Percentiles rank a stretch among this genome's conserved stretches.
phyloP scores from a whole-genome alignment of 1,139 yeast species.

The Zygoascus meyerae region DNA sequence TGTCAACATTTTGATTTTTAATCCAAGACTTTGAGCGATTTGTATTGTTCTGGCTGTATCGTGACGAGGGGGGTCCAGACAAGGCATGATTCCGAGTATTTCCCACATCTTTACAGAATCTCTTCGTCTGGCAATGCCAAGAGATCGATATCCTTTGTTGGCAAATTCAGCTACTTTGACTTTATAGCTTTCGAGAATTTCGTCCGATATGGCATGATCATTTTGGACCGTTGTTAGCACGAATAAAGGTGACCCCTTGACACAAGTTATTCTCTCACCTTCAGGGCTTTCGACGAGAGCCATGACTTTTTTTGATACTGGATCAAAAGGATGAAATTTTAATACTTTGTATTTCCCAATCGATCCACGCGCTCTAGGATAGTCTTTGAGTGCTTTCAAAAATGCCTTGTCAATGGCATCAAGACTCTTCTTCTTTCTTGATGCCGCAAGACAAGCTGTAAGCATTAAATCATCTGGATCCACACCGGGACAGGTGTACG shows the following conservation, averaged over 20 bases:
- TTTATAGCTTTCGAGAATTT: constrained; percentile 57
- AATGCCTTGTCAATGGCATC: constrained; percentile 98
- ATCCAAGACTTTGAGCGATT: constrained; percentile 62
- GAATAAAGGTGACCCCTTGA: constrained; percentile 69
- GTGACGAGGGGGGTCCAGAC: constrained; percentile 72
- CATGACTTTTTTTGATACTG: constrained; percentile 66
- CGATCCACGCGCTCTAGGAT: constrained; percentile 54
- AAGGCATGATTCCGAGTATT: constrained; percentile 67
- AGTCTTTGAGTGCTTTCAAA: constrained; percentile 69
- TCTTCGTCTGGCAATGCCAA: constrained; percentile 70
- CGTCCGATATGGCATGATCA: constrained; percentile 60
- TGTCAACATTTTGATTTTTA: constrained; percentile 65
- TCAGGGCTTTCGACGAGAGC: constrained; percentile 64
- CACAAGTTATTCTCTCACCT: constrained; percentile 63
- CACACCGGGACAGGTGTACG: constrained; percentile 99
- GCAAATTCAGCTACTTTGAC: constrained; percentile 69
- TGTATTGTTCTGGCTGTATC: constrained; percentile 64
- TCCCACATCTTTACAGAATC: constrained; percentile 46
- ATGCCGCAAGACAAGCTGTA: constrained; percentile 97
- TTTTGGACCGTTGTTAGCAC: constrained; percentile 65
- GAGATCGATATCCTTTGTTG: constrained; percentile 67
- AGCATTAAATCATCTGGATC: constrained; percentile 95
- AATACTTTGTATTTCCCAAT: constrained; percentile 60
- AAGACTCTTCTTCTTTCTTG: constrained; percentile 98
- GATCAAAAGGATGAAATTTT: constrained; percentile 68